A percentile compares a stretch with the other conserved stretches of the same genome.
Conservation (phyloP, 768 basidiomycete genomes). For the Ramaria sp. region DNA sequence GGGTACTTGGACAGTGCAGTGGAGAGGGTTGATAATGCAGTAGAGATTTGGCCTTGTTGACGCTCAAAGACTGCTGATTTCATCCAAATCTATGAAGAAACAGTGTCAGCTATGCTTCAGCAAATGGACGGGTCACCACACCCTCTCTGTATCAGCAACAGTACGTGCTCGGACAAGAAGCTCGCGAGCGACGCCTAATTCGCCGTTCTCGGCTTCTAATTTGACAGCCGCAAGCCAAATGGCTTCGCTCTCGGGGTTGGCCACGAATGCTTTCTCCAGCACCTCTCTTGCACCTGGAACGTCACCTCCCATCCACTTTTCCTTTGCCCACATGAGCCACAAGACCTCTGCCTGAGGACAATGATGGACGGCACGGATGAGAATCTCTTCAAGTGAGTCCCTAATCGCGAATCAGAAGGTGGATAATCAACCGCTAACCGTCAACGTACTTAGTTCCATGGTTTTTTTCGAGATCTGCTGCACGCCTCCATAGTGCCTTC, state of each 20-base stretch:
- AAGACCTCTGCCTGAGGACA: conserved; percentile 94
- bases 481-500: conserved; percentile 77
- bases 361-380: conserved; percentile 74
- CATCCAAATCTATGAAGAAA: conserved; percentile 82
- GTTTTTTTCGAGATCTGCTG: conserved; percentile 86
- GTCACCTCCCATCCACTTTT: conserved; percentile 87
- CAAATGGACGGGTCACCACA: conserved; percentile 23
- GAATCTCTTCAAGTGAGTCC: conserved; percentile 72
- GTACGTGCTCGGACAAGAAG: conserved; percentile 80
- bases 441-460: conserved; percentile 68
- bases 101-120: conserved; percentile 1
- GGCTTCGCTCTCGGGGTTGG: conserved; percentile 93
- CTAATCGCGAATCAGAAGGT: conserved; percentile 23
- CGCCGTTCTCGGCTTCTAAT: conserved; percentile 91
- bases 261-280: conserved; percentile 81
- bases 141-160: conserved; percentile 87
- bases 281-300: conserved; percentile 86
- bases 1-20: conserved; percentile 78
- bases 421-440: not conserved
- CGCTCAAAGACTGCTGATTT: conserved; percentile 94
- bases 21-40: conserved; percentile 65
- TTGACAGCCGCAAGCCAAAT: conserved; percentile 99
- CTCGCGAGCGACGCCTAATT: conserved; percentile 77
- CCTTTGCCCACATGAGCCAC: conserved; percentile 98
- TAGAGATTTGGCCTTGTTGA: conserved; percentile 66